Conservation (phyloP, 208 protist species). For the Wallacemonas sp. region DNA sequence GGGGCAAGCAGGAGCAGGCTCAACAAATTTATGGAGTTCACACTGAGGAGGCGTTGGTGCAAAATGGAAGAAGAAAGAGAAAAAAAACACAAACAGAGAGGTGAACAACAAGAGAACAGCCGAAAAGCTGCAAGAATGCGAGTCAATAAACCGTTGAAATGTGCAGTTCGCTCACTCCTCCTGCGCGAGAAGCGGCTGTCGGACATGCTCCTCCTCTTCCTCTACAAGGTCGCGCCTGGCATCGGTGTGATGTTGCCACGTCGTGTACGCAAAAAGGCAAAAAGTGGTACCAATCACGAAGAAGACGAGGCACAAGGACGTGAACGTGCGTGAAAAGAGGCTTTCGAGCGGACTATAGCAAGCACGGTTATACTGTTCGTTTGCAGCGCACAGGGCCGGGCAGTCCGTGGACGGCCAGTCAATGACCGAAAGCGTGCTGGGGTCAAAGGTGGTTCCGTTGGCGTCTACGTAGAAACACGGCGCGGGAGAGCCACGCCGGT, state of each 20-base stretch:
- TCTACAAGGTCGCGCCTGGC: neutral
- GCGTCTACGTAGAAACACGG: conserved; percentile 40
- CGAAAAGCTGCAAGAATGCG: no score
- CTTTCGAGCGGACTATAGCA: conserved; percentile 19
- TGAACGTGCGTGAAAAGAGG: conserved; percentile 4
- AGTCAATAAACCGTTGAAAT: no score
- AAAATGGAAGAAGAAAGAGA: no score
- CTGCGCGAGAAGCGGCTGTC: neutral
- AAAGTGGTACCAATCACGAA: neutral
- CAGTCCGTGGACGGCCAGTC: conserved; percentile 40
- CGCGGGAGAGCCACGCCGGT: neutral
- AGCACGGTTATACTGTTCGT: conserved; percentile 2
- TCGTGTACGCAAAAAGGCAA: neutral
- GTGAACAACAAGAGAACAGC: no score
- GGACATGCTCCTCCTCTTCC: neutral
- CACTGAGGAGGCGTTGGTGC: no score
- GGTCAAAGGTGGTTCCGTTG: conserved; percentile 47
- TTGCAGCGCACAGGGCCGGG: conserved; percentile 24
- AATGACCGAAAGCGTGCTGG: conserved; percentile 20
- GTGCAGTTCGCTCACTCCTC: no score
- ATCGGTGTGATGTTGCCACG: neutral
- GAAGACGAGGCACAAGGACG: neutral
- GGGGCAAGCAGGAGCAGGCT: no score
- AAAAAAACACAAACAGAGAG: no score
- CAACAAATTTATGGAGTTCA: no score